Conservation (phyloP, 2,329 filamentous ascomycete genomes). For the Penicillium sumatraense region DNA sequence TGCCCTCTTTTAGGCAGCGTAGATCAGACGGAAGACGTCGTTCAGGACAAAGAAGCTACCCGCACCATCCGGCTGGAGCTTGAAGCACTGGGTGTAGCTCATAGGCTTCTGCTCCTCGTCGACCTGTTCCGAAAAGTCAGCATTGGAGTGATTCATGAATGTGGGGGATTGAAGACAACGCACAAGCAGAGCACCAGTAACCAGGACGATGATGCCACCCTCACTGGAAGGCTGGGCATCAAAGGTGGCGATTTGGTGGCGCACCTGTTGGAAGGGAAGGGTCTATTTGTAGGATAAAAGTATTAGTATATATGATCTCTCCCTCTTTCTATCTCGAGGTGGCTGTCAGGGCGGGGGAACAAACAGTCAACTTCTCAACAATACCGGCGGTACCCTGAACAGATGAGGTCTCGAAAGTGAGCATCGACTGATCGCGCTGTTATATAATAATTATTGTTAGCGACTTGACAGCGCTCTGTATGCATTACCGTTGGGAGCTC, state of each 20-base stretch:
- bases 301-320: slow-evolving; percentile 3
- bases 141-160: not conserved
- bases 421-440: slow-evolving; percentile 82
- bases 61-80: slow-evolving; percentile 70
- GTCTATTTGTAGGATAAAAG: slow-evolving; percentile 53
- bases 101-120: slow-evolving; percentile 85
- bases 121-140: slow-evolving; percentile 58
- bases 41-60: slow-evolving; percentile 88
- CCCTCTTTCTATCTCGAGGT: not conserved
- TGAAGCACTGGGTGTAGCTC: slow-evolving; percentile 90
- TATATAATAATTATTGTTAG: not conserved
- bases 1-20: slow-evolving; percentile 42
- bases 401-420: slow-evolving; percentile 83
- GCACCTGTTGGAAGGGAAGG: slow-evolving; percentile 80
- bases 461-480: slow-evolving; percentile 13
- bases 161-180: slow-evolving; percentile 31
- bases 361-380: slow-evolving; percentile 78
- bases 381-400: slow-evolving; percentile 69
- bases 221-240: slow-evolving; percentile 79
- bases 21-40: slow-evolving; percentile 92
- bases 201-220: slow-evolving; percentile 79
- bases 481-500: not conserved
- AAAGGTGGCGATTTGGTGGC: slow-evolving; percentile 75
- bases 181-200: slow-evolving; percentile 86
- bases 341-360: slow-evolving; percentile 30